These are phyloP conservation scores for Closterium sp. DNA, from an alignment of 139 green algal genomes.

Conservation along the genomic window DNA sequence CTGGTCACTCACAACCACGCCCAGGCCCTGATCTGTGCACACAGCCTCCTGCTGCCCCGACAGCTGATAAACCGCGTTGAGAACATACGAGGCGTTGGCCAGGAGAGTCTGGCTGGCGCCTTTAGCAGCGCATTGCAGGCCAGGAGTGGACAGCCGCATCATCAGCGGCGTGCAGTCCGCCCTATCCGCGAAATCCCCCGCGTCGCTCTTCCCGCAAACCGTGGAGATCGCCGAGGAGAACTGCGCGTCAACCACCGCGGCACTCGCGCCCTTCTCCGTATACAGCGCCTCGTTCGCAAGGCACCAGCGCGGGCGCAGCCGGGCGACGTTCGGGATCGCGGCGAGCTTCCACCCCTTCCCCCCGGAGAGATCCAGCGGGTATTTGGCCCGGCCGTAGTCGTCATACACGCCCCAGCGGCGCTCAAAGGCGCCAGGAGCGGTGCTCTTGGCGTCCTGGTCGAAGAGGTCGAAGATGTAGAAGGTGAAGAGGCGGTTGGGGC, in stretches of 20 bases:
- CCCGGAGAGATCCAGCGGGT: conserved; percentile 20
- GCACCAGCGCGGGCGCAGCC: not conserved
- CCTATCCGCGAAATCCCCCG: not conserved
- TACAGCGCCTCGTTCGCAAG: not conserved
- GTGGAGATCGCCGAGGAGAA: not conserved
- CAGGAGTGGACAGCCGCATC: not conserved
- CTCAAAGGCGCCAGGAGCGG: conserved; percentile 15
- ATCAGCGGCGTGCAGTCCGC: conserved; percentile 17
- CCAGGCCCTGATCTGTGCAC: not conserved
- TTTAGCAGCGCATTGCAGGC: not conserved
- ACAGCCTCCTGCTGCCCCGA: not conserved
- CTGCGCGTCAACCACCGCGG: not conserved
- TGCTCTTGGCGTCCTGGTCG: conserved; percentile 32
- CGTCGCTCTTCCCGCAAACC: not conserved
- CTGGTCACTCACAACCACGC: not conserved
- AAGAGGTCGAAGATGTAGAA: conserved; percentile 33
- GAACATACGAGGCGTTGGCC: not conserved
- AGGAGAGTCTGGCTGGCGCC: not conserved
- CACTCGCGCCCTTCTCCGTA: not conserved
- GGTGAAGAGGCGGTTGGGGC: conserved; percentile 1
- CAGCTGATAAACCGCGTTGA: conserved; percentile 18
- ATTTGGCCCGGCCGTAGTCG: conserved; percentile 13
- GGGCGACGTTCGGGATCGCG: not conserved
- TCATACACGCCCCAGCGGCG: conserved; percentile 30
- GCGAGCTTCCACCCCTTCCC: not conserved